phyloP scores from a whole-genome alignment of 2,329 filamentous ascomycete genomes.

The Monilinia polystroma region DNA sequence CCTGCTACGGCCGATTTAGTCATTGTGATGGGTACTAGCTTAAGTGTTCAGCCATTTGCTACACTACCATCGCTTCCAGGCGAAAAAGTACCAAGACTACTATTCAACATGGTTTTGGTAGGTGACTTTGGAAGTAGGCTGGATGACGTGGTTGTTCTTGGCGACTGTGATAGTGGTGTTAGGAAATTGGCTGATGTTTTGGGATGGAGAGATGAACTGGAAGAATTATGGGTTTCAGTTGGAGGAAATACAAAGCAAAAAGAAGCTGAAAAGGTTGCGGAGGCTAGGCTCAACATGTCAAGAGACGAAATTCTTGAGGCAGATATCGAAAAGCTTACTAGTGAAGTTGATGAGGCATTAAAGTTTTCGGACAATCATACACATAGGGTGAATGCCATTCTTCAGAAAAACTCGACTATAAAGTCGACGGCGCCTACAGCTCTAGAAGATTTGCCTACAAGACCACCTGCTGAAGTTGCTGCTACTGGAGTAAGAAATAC shows the following conservation, averaged over 20 bases:
- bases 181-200: conserved; percentile 73
- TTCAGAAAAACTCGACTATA: conserved; percentile 25
- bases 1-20: conserved; percentile 68
- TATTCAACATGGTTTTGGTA: conserved; percentile 85
- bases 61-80: conserved; percentile 66
- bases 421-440: not conserved
- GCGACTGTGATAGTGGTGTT: conserved; percentile 80
- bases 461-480: not conserved
- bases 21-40: conserved; percentile 84
- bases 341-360: conserved; percentile 40
- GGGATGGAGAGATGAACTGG: conserved; percentile 84
- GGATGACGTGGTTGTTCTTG: conserved; percentile 83
- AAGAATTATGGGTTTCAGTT: conserved; percentile 67
- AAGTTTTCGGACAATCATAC: conserved; percentile 39
- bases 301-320: conserved; percentile 50
- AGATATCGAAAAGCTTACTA: conserved; percentile 42
- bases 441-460: not conserved
- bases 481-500: not conserved
- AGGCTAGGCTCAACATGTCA: conserved; percentile 30
- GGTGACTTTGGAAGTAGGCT: conserved; percentile 72
- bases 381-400: conserved; percentile 33
- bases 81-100: conserved; percentile 67
- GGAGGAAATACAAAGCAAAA: conserved; percentile 59
- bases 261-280: conserved; percentile 29
- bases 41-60: conserved; percentile 87